phyloP scores from a whole-genome alignment of 805 yeast species.

The Torulaspora indica region DNA sequence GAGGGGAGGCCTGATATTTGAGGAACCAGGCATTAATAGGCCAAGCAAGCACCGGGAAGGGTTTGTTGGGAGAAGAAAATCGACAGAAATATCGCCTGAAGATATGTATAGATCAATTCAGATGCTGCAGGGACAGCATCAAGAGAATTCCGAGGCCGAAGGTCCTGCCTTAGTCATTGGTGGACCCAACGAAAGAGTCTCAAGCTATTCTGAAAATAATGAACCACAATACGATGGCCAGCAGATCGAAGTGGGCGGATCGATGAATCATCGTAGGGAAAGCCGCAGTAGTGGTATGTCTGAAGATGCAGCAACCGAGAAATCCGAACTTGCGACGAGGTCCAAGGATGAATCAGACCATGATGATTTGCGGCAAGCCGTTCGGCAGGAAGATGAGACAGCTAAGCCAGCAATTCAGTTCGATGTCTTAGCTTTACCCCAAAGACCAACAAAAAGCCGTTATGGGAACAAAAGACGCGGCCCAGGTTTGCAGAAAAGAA shows the following conservation, averaged over 20 bases:
- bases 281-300: neutral
- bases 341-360: neutral
- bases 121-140: slow-evolving; percentile 59
- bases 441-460: slow-evolving; percentile 9
- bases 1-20: slow-evolving; percentile 10
- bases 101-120: slow-evolving; percentile 83
- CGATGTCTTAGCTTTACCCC: slow-evolving; percentile 27
- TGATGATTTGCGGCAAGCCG: neutral
- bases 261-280: slow-evolving; percentile 1
- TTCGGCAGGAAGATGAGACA: neutral
- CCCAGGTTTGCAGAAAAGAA: neutral
- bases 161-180: slow-evolving; percentile 76
- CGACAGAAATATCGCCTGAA: slow-evolving; percentile 62
- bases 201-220: neutral
- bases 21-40: slow-evolving; percentile 13
- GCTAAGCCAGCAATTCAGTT: slow-evolving; percentile 31
- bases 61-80: slow-evolving; percentile 34
- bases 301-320: neutral
- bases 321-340: neutral
- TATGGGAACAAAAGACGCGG: neutral
- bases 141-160: slow-evolving; percentile 44
- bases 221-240: slow-evolving; percentile 1
- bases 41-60: slow-evolving; percentile 25
- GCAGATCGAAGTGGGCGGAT: slow-evolving; percentile 14
- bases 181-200: slow-evolving; percentile 47